phyloP scores from a whole-genome alignment of 257 asterid genomes.

The Gynochthodes officinalis region DNA sequence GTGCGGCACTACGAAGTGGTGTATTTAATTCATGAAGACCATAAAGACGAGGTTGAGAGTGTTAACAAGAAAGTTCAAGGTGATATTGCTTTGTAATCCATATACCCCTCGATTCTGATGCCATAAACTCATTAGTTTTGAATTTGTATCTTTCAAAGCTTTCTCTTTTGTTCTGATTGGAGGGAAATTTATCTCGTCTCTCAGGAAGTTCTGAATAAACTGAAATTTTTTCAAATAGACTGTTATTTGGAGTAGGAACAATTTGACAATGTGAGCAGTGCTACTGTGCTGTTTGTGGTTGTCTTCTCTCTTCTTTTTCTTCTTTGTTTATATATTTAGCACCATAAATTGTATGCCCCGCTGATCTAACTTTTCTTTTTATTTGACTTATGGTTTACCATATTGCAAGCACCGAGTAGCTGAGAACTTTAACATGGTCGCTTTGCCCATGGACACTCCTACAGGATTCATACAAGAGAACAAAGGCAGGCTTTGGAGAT shows the following conservation, averaged over 20 bases:
- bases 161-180: background rate
- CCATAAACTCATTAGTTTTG: no score
- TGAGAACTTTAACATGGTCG: background rate
- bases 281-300: no score
- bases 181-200: background rate
- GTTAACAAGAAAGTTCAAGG: slow-evolving; percentile 85
- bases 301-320: background rate
- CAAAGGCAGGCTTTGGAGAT: slow-evolving; percentile 91
- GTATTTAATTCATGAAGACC: slow-evolving; percentile 81
- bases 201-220: background rate
- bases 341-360: background rate
- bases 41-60: slow-evolving; percentile 66
- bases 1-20: slow-evolving; percentile 98
- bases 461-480: slow-evolving; percentile 79
- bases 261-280: background rate
- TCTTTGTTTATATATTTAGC: background rate
- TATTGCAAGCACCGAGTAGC: no score
- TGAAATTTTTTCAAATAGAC: background rate
- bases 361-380: background rate
- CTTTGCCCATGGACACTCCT: background rate
- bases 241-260: no score
- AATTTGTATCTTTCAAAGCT: background rate
- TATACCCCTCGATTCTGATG: background rate
- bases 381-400: no score
- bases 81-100: slow-evolving; percentile 20